Conservation (phyloP, 306 rosid species). For the Dryas drummondii region DNA sequence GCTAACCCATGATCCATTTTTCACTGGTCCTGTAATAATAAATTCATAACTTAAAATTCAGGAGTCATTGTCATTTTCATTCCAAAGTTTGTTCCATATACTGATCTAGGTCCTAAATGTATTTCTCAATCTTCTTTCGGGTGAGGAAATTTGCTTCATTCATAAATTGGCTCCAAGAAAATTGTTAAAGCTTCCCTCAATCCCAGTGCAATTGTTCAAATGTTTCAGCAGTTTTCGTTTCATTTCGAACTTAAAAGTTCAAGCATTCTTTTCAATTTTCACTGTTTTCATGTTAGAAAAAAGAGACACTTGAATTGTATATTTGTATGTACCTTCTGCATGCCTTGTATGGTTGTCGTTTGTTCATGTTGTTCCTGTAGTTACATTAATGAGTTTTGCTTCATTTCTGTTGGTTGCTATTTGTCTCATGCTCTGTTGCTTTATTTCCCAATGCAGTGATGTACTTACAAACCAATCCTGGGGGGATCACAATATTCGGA, state of each 20-base stretch:
- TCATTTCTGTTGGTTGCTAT: not conserved
- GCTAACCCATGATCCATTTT: too few relatives aligned
- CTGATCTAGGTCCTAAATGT: too few relatives aligned
- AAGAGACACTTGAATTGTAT: not conserved
- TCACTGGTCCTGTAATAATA: too few relatives aligned
- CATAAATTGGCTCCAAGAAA: too few relatives aligned
- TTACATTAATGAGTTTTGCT: not conserved
- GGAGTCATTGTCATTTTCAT: too few relatives aligned
- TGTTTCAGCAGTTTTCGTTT: not conserved
- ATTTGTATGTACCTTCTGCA: not conserved
- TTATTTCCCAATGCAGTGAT: constrained; percentile 51
- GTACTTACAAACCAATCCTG: constrained; percentile 79
- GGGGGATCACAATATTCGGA: constrained; percentile 83
- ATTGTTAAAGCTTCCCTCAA: too few relatives aligned
- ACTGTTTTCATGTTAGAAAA: not conserved
- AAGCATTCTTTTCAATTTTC: not conserved
- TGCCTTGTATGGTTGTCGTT: not conserved
- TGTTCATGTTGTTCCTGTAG: not conserved
- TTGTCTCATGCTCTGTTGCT: constrained; percentile 7
- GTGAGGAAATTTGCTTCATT: too few relatives aligned
- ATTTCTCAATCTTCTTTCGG: too few relatives aligned
- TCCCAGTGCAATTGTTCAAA: not conserved
- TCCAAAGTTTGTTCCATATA: too few relatives aligned
- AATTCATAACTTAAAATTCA: too few relatives aligned
- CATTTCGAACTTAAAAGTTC: not conserved